A percentile compares a stretch with the other conserved stretches of the same genome.
phyloP scores from a whole-genome alignment of 768 basidiomycete genomes.

The Candolleomyces eurysporus region DNA sequence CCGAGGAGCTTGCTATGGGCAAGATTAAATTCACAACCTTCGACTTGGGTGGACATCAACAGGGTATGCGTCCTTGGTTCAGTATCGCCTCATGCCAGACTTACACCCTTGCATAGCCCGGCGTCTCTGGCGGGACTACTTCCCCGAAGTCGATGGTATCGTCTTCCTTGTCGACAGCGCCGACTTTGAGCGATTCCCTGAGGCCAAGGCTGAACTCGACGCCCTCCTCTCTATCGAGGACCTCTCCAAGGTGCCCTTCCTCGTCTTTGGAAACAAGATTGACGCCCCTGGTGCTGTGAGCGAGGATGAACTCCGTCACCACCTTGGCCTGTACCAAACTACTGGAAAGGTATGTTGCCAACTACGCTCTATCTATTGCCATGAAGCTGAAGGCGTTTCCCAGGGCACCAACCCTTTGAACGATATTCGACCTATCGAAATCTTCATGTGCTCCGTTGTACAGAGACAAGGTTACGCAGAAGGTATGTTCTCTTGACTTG shows the following conservation, averaged over 20 bases:
- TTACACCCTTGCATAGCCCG: conserved; percentile 57
- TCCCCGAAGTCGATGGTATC: conserved; percentile 99
- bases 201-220: conserved; percentile 97
- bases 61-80: conserved; percentile 51
- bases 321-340: conserved; percentile 96
- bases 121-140: conserved; percentile 99
- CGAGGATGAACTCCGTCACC: conserved; percentile 95
- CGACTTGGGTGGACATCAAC: conserved; percentile 96
- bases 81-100: background rate
- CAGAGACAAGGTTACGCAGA: conserved; percentile 98
- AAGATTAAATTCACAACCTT: conserved; percentile 99
- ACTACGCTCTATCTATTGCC: background rate
- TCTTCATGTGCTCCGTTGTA: conserved; percentile 99
- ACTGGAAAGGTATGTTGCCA: conserved; percentile 85
- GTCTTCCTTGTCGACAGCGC: conserved; percentile 98
- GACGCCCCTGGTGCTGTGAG: conserved; percentile 97
- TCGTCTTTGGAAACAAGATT: conserved; percentile 99
- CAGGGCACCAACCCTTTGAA: conserved; percentile 80
- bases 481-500: conserved; percentile 46
- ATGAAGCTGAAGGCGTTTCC: conserved; percentile 50
- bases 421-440: conserved; percentile 97
- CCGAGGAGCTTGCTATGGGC: conserved; percentile 97
- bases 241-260: conserved; percentile 94
- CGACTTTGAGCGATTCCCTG: conserved; percentile 93
- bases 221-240: conserved; percentile 95